Conservation (phyloP, 768 basidiomycete species). For the Mycena venus region DNA sequence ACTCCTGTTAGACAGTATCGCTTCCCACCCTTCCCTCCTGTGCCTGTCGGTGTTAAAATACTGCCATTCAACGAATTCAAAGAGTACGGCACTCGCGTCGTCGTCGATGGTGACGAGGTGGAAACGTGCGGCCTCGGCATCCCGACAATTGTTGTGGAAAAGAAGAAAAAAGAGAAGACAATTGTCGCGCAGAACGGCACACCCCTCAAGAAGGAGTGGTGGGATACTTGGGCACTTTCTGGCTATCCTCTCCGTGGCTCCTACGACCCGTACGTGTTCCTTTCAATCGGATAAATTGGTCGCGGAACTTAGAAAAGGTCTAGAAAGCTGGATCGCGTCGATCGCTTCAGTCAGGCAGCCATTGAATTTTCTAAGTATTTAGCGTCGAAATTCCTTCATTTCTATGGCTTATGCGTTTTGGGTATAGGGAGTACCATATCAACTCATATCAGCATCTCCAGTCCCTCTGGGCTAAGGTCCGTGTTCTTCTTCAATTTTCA, state of each 20-base stretch:
- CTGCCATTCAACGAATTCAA: conserved; percentile 59
- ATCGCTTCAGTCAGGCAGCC: conserved; percentile 1
- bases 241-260: background rate
- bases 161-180: background rate
- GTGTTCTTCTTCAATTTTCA: background rate
- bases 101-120: background rate
- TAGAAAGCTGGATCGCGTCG: background rate
- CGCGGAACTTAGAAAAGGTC: no score
- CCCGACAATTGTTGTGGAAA: conserved; percentile 6
- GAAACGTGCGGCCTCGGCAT: conserved; percentile 27
- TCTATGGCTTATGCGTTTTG: background rate
- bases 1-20: background rate
- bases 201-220: conserved; percentile 13
- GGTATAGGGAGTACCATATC: background rate
- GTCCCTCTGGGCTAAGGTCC: background rate
- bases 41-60: conserved; percentile 55
- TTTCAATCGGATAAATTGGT: background rate
- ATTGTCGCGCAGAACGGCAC: background rate
- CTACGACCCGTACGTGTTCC: conserved; percentile 21
- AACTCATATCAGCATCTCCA: background rate
- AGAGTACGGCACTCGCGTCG: conserved; percentile 45
- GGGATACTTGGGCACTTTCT: conserved; percentile 11
- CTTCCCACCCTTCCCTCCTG: conserved; percentile 64
- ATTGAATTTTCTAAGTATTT: conserved; percentile 6
- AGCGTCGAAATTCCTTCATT: background rate